These are phyloP conservation scores for Histomonas meleagridis DNA, from an alignment of 208 protist species.

Conservation along the genomic window DNA sequence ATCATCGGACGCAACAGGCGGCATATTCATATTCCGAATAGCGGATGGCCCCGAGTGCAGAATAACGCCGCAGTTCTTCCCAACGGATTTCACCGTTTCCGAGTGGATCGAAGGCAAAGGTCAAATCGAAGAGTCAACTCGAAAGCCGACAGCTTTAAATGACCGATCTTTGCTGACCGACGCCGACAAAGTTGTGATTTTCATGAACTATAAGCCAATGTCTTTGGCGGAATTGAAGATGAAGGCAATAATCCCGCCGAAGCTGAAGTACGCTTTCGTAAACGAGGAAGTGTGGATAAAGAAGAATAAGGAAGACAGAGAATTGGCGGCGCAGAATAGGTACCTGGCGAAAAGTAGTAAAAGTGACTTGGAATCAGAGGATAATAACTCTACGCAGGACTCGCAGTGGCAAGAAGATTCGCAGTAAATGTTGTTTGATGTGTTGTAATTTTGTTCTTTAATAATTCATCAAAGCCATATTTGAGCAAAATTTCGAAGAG, in stretches of 20 bases:
- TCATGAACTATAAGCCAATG: background rate
- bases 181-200: background rate
- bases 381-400: too few relatives aligned
- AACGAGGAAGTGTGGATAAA: background rate
- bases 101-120: background rate
- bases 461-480: too few relatives aligned
- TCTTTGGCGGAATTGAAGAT: background rate
- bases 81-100: background rate
- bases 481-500: too few relatives aligned
- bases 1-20: background rate
- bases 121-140: slow-evolving; percentile 7
- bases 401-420: too few relatives aligned
- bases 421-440: too few relatives aligned
- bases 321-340: too few relatives aligned
- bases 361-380: too few relatives aligned
- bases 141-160: background rate
- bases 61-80: background rate
- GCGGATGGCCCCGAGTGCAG: background rate
- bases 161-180: background rate
- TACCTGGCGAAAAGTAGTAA: too few relatives aligned
- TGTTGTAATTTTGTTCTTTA: too few relatives aligned
- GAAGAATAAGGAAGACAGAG: background rate
- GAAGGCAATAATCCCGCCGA: background rate
- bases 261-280: background rate
- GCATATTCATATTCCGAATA: background rate